phyloP scores from a whole-genome alignment of 2,329 filamentous ascomycete species.

The Dactylellina parvicollis region DNA sequence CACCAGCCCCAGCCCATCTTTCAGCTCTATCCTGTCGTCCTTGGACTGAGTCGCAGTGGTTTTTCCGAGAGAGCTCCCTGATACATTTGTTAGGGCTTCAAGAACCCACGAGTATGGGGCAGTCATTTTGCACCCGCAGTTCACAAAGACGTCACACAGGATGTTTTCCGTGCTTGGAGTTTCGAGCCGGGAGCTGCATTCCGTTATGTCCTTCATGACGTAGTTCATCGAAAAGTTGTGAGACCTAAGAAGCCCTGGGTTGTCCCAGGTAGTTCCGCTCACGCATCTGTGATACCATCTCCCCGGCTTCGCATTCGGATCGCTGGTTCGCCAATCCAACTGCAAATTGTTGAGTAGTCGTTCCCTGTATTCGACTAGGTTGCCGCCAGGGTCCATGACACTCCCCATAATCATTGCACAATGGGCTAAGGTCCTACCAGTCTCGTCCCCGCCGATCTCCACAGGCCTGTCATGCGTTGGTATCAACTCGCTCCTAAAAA shows the following conservation, averaged over 20 bases:
- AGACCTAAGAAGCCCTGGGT: constrained; percentile 36
- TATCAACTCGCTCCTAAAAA: constrained; percentile 10
- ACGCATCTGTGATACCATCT: constrained; percentile 4
- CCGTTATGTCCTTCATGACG: constrained; percentile 23
- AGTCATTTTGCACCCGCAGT: constrained; percentile 57
- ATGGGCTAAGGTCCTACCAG: constrained; percentile 1
- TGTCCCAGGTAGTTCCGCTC: constrained; percentile 55
- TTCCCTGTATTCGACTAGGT: constrained; percentile 1
- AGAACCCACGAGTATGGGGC: constrained; percentile 57
- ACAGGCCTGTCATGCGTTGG: neutral
- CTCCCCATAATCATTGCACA: constrained; percentile 12
- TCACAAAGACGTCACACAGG: constrained; percentile 56
- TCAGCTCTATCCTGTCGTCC: constrained; percentile 55
- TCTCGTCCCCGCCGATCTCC: neutral
- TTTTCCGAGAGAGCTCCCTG: constrained; percentile 56
- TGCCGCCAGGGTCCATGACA: constrained; percentile 4
- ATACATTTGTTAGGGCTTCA: constrained; percentile 55
- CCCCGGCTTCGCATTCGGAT: constrained; percentile 11
- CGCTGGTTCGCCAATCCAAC: neutral
- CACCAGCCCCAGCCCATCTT: constrained; percentile 57
- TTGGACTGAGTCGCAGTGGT: constrained; percentile 25
- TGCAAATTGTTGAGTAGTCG: neutral
- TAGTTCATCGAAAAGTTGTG: constrained; percentile 58
- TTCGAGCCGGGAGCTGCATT: constrained; percentile 56
- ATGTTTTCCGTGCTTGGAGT: constrained; percentile 56